A percentile compares a stretch with the other conserved stretches of the same genome.
Evolutionary conservation across 331 rosid genomes (phyloP).

Genomic region (Pyrus hybrid): DNA sequence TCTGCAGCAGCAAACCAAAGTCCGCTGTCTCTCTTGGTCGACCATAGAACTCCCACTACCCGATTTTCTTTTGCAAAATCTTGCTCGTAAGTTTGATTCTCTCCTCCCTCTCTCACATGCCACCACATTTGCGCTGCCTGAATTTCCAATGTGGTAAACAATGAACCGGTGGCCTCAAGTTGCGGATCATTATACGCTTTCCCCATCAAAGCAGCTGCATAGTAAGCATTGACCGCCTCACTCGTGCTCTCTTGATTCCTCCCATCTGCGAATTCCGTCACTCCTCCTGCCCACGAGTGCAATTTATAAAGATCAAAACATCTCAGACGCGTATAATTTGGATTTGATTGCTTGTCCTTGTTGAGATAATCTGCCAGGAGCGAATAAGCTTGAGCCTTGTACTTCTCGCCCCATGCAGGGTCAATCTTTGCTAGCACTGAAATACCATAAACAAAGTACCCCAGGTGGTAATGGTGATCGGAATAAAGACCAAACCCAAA

Average conservation of each 20-base stretch:
- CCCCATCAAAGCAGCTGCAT: slow-evolving; percentile 67
- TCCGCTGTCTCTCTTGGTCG: slow-evolving; percentile 65
- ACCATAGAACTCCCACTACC: slow-evolving; percentile 57
- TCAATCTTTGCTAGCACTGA: slow-evolving; percentile 64
- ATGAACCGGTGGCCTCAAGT: slow-evolving; percentile 47
- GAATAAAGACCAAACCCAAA: slow-evolving; percentile 65
- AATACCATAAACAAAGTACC: slow-evolving; percentile 59
- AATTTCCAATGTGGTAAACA: slow-evolving; percentile 46
- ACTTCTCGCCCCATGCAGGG: slow-evolving; percentile 63
- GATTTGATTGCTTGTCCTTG: slow-evolving; percentile 33
- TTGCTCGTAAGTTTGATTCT: slow-evolving; percentile 31
- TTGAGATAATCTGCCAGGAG: slow-evolving; percentile 57
- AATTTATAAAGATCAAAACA: slow-evolving; percentile 57
- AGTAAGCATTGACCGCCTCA: slow-evolving; percentile 74
- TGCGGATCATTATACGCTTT: slow-evolving; percentile 56
- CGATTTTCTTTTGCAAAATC: slow-evolving; percentile 40
- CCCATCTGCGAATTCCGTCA: slow-evolving; percentile 61
- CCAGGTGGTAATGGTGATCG: slow-evolving; percentile 67
- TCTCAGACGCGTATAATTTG: slow-evolving; percentile 46
- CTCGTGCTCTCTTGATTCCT: slow-evolving; percentile 73
- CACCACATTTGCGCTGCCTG: slow-evolving; percentile 72
- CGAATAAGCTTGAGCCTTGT: slow-evolving; percentile 58
- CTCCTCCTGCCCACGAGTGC: slow-evolving; percentile 83
- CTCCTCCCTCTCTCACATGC: slow-evolving; percentile 44
- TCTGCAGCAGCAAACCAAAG: slow-evolving; percentile 68